Base-by-base conservation (phyloP, 1,284 basidiomycete species). In the Puccinia novopanici region DNA sequence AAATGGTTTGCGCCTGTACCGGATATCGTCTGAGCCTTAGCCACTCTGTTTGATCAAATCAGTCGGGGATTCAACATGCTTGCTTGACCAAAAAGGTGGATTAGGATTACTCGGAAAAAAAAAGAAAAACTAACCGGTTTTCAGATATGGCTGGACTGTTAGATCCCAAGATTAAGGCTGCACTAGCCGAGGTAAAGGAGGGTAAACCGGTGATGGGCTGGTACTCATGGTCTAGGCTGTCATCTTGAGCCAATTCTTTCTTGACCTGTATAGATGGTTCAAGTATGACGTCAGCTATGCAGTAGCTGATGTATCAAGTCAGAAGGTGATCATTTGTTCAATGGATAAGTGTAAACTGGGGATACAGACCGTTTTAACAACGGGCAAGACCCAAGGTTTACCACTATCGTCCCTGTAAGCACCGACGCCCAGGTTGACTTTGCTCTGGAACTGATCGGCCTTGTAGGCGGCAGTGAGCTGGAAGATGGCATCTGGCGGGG, bases 1-100 rank as follows among this genome's bases (percentile, higher is more conserved):
- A 98, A 88, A 86, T 97, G 94, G 87, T 98, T 93, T 72, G 95
- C 96, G 81, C 97, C 96, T 0, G 96, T 98, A 50, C 95, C 93
- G 22, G 95, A 97, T 84, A 97, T 92, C 17, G 95, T 95, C 87
- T 98, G 95, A 57, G 93, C 91, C 84, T 91, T 92, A 76, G 45
- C 48, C 45, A 82, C 88, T 22, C 42, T 73, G 61, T 34, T 52
- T 30, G 19, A n/a, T n/a, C 22, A 48, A 19, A 48, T 48, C 45
- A 48, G 2, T 48, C 10, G 37, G 30, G 63, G 17, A 67, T 67
- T 17, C 12, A 59, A 59, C 10, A 22, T 24, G 22, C n/a, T n/a
- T n/a, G n/a, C n/a, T 24, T n/a, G 22, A 24, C 10, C 55, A 34
- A 34, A 22, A 8, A 22, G 55, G 12, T 10, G 55, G 68, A 48